Percentiles rank a stretch among this genome's conserved stretches.
These are phyloP conservation scores for Jamesozyma lodderae DNA, from an alignment of 805 yeast genomes.

Conservation along the genomic window DNA sequence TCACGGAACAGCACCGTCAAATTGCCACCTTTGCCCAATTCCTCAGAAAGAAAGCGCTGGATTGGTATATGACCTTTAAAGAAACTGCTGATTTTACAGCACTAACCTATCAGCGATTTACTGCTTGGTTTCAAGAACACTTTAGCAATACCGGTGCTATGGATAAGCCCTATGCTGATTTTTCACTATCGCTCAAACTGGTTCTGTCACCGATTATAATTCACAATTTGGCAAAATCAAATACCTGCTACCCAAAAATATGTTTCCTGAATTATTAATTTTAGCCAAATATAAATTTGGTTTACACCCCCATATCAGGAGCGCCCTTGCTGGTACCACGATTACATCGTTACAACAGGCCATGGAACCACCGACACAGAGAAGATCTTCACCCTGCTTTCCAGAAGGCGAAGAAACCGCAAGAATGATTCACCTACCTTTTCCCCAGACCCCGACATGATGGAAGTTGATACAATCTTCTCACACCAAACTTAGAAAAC, in stretches of 20 bases:
- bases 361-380: background rate
- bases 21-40: background rate
- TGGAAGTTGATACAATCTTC: background rate
- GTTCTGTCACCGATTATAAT: background rate
- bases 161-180: background rate
- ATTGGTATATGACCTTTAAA: background rate
- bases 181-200: background rate
- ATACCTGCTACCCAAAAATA: background rate
- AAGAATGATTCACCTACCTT: background rate
- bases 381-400: background rate
- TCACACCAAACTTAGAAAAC: background rate
- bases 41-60: background rate
- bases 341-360: background rate
- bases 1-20: background rate
- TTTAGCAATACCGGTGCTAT: background rate
- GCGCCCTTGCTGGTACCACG: background rate
- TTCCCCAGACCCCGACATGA: background rate
- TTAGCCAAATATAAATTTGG: constrained; percentile 1
- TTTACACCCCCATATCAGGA: background rate
- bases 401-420: background rate
- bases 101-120: background rate
- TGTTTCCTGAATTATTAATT: background rate
- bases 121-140: background rate
- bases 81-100: background rate
- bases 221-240: background rate